phyloP scores from a whole-genome alignment of 495 filamentous ascomycete species.

The Podospora appendiculata region DNA sequence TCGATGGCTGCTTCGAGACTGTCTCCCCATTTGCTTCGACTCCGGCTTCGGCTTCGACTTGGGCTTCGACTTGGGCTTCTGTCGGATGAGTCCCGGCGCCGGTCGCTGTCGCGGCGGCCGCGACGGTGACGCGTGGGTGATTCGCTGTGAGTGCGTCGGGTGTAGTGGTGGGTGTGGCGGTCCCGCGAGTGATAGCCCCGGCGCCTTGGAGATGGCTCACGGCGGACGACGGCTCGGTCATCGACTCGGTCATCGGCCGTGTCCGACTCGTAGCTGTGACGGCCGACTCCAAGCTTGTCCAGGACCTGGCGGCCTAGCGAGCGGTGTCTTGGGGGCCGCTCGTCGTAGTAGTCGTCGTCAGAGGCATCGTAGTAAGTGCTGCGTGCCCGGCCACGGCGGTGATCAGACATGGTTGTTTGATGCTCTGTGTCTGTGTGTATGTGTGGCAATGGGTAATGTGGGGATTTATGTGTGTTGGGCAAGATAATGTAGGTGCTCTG shows the following conservation, averaged over 20 bases:
- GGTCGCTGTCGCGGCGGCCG: neutral
- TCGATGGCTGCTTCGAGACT: slow-evolving; percentile 26
- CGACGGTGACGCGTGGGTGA: slow-evolving; percentile 1
- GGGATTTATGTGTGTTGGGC: neutral
- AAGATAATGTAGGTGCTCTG: neutral
- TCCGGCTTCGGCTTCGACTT: neutral
- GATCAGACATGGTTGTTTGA: slow-evolving; percentile 5
- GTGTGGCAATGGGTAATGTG: neutral
- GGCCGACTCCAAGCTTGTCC: slow-evolving; percentile 11
- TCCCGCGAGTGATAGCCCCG: neutral
- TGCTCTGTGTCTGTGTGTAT: neutral
- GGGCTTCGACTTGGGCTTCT: neutral
- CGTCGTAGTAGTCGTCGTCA: slow-evolving; percentile 9
- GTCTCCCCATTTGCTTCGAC: neutral
- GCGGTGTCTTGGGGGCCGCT: slow-evolving; percentile 10
- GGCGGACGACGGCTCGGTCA: neutral
- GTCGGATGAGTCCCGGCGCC: neutral
- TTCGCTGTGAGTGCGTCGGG: slow-evolving; percentile 5
- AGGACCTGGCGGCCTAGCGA: slow-evolving; percentile 16
- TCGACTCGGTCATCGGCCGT: neutral
- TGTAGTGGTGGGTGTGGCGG: neutral
- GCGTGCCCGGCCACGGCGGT: slow-evolving; percentile 11
- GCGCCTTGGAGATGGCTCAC: neutral
- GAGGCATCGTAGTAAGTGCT: slow-evolving; percentile 6
- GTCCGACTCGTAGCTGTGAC: neutral